Base-by-base conservation (phyloP, 768 basidiomycete species). In the Fomitopsis serialis region DNA sequence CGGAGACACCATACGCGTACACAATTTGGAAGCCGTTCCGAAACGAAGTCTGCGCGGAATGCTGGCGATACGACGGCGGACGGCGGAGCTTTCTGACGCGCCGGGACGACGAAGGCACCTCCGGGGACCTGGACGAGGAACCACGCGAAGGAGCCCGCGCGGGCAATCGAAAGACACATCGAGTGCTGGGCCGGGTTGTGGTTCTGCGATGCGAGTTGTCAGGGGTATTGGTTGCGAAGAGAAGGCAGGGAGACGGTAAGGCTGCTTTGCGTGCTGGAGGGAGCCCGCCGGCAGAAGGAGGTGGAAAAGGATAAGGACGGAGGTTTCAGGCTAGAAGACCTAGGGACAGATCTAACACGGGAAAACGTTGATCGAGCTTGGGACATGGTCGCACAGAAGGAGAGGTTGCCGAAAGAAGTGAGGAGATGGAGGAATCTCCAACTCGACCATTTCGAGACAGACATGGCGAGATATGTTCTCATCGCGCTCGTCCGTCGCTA, bases 41-140 rank as follows among this genome's bases (percentile, higher is more conserved):
- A 37, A 82, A 79, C 63, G 84, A 85, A 63, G 82, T 85, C 45
- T 87, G 85, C 58, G 78, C 75, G 10, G 70, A 78, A 61, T 87
- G 85, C 66, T 86, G 83, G 62, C 73, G 75, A 36, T 85, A 86
- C 61, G 74, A 81, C 48, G 69, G 70, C 24, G 71, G 74, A 27
- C 72, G 71, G 3, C 50, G 58, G 6, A 29, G 45, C 2, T 67
- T 64, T 48, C 55, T 64, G 34, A 63, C 61, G 23, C 61, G 60
- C 34, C 42, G 61, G 36, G 61, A 70, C 52, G 67, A 68, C 48
- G 46, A 63, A 17, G 57, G 49, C 6, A n/a, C 21, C 8, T 10
- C 46, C 11, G 21, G 13, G 34, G 37, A 25, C 12, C 22, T 15
- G 29, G 32, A 7, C 13, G 27, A 6, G 32, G 42, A 32, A 29